Evolutionary conservation across 371 early-diverging fungal genomes (phyloP).

Genomic region (Parasitella parasitica): DNA sequence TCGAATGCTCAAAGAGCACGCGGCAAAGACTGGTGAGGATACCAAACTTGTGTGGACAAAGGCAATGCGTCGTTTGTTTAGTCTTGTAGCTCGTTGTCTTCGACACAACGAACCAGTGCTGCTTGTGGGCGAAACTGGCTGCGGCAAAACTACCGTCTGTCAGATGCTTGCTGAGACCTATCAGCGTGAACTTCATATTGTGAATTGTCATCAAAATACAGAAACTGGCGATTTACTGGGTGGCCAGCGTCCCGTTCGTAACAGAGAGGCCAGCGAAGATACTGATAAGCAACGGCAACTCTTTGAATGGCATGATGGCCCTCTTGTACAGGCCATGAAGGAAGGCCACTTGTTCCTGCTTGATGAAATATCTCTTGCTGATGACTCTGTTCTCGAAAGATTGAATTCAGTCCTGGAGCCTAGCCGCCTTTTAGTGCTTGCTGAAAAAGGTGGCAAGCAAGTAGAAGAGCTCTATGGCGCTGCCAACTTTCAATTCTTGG

Average conservation of each 20-base stretch:
- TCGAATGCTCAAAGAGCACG: conserved; percentile 24
- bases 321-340: conserved; percentile 92
- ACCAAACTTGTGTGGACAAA: conserved; percentile 89
- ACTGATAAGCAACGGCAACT: conserved; percentile 45
- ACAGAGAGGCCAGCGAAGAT: conserved; percentile 46
- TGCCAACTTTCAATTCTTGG: conserved; percentile 90
- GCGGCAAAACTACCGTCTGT: conserved; percentile 99
- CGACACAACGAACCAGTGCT: conserved; percentile 93
- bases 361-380: conserved; percentile 99
- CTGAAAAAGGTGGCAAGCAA: conserved; percentile 86
- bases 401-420: conserved; percentile 98
- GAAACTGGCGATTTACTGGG: conserved; percentile 99
- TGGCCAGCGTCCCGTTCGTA: conserved; percentile 92
- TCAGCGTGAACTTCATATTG: conserved; percentile 73
- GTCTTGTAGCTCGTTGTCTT: conserved; percentile 83
- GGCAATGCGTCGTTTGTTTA: conserved; percentile 92
- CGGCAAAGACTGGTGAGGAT: conserved; percentile 28
- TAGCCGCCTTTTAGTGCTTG: conserved; percentile 83
- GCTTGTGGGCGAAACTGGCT: conserved; percentile 99
- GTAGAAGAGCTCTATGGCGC: conserved; percentile 75
- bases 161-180: conserved; percentile 83
- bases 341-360: conserved; percentile 95
- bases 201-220: conserved; percentile 98
- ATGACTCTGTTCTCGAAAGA: conserved; percentile 99
- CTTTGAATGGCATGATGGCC: conserved; percentile 97